Percentiles rank a stretch among this genome's conserved stretches.
phyloP scores from a whole-genome alignment of 2,329 filamentous ascomycete species.

The Harringtonia aguacate region DNA sequence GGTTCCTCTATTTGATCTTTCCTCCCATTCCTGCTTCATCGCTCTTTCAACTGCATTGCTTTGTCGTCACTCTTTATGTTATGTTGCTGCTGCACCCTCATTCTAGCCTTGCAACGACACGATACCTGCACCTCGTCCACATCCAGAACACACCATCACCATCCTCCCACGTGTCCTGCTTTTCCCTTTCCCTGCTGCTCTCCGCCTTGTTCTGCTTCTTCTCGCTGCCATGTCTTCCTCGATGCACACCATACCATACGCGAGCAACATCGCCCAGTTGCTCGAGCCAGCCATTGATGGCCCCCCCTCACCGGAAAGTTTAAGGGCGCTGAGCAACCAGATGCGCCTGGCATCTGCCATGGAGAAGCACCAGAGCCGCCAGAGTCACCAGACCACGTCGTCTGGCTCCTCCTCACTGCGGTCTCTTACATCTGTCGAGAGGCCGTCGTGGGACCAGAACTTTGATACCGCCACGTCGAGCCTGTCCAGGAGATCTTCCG shows the following conservation, averaged over 20 bases:
- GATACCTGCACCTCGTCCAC: no score
- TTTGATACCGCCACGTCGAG: conserved; percentile 23
- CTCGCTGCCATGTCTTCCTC: conserved; percentile 4
- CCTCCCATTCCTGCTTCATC: background rate
- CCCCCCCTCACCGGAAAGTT: conserved; percentile 48
- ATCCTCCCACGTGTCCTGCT: background rate
- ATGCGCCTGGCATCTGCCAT: conserved; percentile 42
- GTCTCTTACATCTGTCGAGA: conserved; percentile 32
- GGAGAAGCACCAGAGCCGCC: conserved; percentile 27
- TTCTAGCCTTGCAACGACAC: no score
- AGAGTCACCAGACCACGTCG: conserved; percentile 36
- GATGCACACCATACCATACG: no score
- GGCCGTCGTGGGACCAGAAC: conserved; percentile 37
- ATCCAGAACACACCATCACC: background rate
- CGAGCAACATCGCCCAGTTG: conserved; percentile 26
- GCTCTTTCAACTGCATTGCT: conserved; percentile 1
- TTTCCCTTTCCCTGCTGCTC: background rate
- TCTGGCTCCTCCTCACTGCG: conserved; percentile 45
- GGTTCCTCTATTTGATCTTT: background rate
- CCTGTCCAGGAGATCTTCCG: conserved; percentile 47
- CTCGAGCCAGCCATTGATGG: conserved; percentile 49
- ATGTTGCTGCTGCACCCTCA: background rate
- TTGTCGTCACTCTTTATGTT: conserved; percentile 2
- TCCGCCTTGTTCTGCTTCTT: conserved; percentile 1
- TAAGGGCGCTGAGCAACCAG: conserved; percentile 48